Evolutionary conservation across 2,329 filamentous ascomycete genomes (phyloP).

Genomic region (Cladosporium phlei): DNA sequence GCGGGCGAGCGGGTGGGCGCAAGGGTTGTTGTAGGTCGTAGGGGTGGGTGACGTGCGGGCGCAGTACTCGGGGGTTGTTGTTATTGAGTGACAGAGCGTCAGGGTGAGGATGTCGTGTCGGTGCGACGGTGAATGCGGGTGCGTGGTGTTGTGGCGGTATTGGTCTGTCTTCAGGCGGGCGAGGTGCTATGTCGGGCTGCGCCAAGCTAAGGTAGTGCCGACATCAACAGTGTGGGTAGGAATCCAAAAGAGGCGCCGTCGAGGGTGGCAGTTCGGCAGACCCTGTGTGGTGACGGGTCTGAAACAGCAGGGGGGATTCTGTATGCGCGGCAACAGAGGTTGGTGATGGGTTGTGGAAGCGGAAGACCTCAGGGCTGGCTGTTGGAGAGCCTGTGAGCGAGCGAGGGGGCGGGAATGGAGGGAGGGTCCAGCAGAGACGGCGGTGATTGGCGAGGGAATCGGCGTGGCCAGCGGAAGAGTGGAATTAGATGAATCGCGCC

Average conservation of each 20-base stretch:
- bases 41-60: no score
- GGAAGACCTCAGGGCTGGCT: no score
- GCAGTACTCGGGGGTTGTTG: not conserved
- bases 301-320: constrained; percentile 10
- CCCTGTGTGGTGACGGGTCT: constrained; percentile 7
- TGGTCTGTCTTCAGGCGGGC: constrained; percentile 11
- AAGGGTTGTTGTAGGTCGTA: not conserved
- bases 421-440: no score
- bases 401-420: not conserved
- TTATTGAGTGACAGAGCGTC: not conserved
- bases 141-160: not conserved
- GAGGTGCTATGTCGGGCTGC: constrained; percentile 10
- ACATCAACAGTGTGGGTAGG: constrained; percentile 9
- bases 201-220: constrained; percentile 9
- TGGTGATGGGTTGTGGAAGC: constrained; percentile 3
- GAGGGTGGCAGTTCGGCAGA: constrained; percentile 3
- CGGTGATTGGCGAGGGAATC: no score
- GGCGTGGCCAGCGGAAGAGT: no score
- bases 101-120: constrained; percentile 1
- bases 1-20: not conserved
- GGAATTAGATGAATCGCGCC: no score
- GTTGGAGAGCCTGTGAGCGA: not conserved
- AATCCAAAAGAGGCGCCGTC: constrained; percentile 1
- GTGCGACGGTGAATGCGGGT: not conserved
- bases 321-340: constrained; percentile 11